Evolutionary conservation across 176 grass and related monocot genomes (phyloP), one percentile per base, ranked within the genome.

Genomic region (Phoenix dactylifera): DNA sequence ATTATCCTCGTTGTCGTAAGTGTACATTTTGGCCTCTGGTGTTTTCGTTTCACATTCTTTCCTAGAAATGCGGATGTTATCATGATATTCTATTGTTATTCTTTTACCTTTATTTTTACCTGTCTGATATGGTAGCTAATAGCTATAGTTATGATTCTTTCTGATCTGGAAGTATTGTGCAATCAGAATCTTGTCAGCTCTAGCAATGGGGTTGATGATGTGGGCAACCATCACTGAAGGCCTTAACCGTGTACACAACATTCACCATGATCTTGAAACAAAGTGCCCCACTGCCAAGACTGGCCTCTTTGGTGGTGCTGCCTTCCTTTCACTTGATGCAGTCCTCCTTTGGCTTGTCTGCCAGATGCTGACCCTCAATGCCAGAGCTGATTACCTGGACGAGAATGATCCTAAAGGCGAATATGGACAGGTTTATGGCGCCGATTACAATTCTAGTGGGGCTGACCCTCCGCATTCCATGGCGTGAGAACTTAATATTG

Each of bases 241-340:
- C 18, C 73, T 78, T 56, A 74, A 79, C 53, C 86, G 58, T 15
- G 60, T 16, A 52, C 52, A 49, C 7, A 95, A 79, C 64, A 49
- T 82, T 29, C 86, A 95, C 65, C 77, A 82, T 0, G 56, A 87
- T 67, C 72, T 90, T 58, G 54, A 62, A 5, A 72, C 72, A 19
- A 23, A 76, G 49, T 90, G 90, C 77, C 86, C 83, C 22, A 95
- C 90, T 12, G 74, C 86, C 22, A 95, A 90, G 79, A 95, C 86
- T 1, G 86, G 90, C 16, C 74, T 90, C 50, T 86, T 90, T 62
- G 90, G 90, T 55, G 90, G 90, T 0, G 90, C 80, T 0, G 90
- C 86, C 26, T 82, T 95, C 72, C 77, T 95, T 50, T 77, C 80
- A 52, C 74, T 90, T 14, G 81, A 82, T 3, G 77, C 83, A 18